phyloP scores from a whole-genome alignment of 2,329 filamentous ascomycete genomes.

The Penicillium polonicum region DNA sequence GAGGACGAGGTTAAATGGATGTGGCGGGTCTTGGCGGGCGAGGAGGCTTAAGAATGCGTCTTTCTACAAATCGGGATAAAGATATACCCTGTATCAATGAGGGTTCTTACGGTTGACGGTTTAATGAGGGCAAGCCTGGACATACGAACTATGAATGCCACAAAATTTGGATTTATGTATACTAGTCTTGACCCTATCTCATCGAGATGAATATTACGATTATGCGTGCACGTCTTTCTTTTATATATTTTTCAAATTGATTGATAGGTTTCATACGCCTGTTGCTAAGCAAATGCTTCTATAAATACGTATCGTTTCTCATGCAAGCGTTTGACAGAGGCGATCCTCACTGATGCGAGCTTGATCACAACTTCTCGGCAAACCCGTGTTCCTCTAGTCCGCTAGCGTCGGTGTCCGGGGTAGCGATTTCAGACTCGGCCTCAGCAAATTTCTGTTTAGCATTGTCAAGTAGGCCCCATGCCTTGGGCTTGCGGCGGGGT shows the following conservation, averaged over 20 bases:
- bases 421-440: constrained; percentile 51
- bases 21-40: constrained; percentile 40
- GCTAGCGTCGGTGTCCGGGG: constrained; percentile 51
- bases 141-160: constrained; percentile 15
- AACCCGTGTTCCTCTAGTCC: constrained; percentile 59
- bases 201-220: constrained; percentile 17
- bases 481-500: constrained; percentile 64
- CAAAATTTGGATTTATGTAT: constrained; percentile 23
- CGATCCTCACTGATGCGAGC: neutral
- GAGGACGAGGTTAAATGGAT: constrained; percentile 42
- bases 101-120: neutral
- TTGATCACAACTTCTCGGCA: constrained; percentile 43
- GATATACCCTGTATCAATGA: constrained; percentile 13
- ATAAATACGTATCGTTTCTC: neutral
- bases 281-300: constrained; percentile 4
- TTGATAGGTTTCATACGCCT: neutral
- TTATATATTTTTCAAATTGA: neutral
- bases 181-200: constrained; percentile 21
- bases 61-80: neutral
- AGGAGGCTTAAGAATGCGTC: constrained; percentile 13
- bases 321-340: constrained; percentile 1
- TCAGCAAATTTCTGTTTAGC: constrained; percentile 49
- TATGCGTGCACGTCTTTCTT: constrained; percentile 1
- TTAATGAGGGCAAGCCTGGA: constrained; percentile 7
- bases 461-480: constrained; percentile 62